Evolutionary conservation across 192 early-diverging fungal genomes (phyloP).

Genomic region (Geosiphon pyriformis): DNA sequence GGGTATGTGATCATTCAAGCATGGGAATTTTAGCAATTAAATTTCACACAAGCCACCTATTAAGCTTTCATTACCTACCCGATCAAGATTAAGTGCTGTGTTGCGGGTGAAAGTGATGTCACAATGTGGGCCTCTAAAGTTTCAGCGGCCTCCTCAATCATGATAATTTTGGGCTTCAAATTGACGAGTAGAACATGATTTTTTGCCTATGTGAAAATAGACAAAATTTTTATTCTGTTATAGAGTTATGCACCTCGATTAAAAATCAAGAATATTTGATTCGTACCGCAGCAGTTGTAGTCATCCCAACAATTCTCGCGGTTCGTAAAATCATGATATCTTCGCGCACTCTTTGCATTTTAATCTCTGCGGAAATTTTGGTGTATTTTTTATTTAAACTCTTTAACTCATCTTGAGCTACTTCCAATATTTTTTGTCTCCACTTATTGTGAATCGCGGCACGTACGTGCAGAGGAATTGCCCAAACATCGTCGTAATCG

Average conservation of each 20-base stretch:
- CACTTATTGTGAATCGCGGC: constrained; percentile 34
- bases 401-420: constrained; percentile 12
- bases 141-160: constrained; percentile 56
- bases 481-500: constrained; percentile 24
- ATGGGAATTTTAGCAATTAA: too few relatives aligned
- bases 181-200: constrained; percentile 45
- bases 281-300: constrained; percentile 53
- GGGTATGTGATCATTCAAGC: neutral
- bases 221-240: neutral
- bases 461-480: constrained; percentile 28
- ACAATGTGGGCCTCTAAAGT: constrained; percentile 52
- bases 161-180: constrained; percentile 43
- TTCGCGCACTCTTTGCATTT: constrained; percentile 19
- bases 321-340: constrained; percentile 26
- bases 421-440: constrained; percentile 24
- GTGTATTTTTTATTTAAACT: constrained; percentile 14
- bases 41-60: too few relatives aligned
- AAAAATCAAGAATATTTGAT: neutral
- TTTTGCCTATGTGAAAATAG: constrained; percentile 38
- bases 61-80: too few relatives aligned
- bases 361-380: constrained; percentile 29
- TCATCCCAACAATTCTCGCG: constrained; percentile 51
- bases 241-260: neutral
- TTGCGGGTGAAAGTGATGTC: constrained; percentile 39
- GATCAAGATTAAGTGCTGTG: constrained; percentile 51